A percentile compares a stretch with the other conserved stretches of the same genome.
phyloP scores from a whole-genome alignment of 2,329 filamentous ascomycete species.

The Onygenales sp. region DNA sequence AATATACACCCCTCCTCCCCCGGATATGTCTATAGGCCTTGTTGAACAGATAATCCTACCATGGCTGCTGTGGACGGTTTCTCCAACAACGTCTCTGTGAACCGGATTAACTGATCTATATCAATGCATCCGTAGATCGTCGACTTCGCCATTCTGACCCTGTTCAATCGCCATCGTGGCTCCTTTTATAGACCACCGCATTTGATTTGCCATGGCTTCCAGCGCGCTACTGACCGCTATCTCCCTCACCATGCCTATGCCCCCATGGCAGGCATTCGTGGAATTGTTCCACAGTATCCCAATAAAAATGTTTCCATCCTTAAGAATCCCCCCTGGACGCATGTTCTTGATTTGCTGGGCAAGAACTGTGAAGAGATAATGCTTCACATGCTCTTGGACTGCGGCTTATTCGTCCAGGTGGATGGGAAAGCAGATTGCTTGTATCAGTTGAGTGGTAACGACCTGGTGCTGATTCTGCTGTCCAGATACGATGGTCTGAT shows the following conservation, averaged over 20 bases:
- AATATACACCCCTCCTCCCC: not conserved
- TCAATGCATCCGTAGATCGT: constrained; percentile 47
- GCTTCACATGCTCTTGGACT: constrained; percentile 65
- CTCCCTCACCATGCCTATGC: constrained; percentile 21
- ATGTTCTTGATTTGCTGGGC: constrained; percentile 64
- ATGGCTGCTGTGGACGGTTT: no score
- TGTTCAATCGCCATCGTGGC: constrained; percentile 54
- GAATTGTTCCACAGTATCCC: constrained; percentile 52
- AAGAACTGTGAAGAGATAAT: constrained; percentile 66
- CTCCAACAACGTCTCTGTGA: not conserved
- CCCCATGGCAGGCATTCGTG: constrained; percentile 48
- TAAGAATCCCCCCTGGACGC: constrained; percentile 64
- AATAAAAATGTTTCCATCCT: constrained; percentile 64
- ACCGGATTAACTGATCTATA: not conserved
- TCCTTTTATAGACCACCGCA: constrained; percentile 53
- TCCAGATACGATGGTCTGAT: not conserved
- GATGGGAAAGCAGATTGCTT: constrained; percentile 54
- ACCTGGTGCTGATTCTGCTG: constrained; percentile 2
- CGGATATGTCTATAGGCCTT: no score
- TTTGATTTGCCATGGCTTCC: constrained; percentile 75
- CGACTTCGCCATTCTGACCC: constrained; percentile 65
- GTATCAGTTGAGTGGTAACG: constrained; percentile 66
- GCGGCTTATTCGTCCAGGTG: constrained; percentile 62
- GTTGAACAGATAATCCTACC: no score
- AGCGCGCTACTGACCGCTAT: constrained; percentile 35